A percentile compares a stretch with the other conserved stretches of the same genome.
Evolutionary conservation across 73 alveolate species (phyloP).

Genomic region (Blepharisma stoltei): DNA sequence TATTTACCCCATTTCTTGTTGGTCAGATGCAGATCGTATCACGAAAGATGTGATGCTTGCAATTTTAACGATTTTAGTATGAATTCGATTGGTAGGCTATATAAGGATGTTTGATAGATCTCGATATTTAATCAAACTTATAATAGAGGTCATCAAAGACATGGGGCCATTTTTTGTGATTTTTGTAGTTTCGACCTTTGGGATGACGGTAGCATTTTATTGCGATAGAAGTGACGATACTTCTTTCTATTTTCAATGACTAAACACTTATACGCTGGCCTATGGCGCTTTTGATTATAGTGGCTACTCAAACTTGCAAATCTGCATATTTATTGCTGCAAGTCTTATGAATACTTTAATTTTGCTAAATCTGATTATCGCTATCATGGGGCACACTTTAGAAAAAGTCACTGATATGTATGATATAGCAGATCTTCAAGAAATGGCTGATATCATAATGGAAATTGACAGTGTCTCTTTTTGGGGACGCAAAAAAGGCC

Average conservation of each 20-base stretch:
- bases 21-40: not conserved
- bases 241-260: not conserved
- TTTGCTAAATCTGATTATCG: not conserved
- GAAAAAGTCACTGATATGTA: not conserved
- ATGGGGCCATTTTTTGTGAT: conserved; percentile 11
- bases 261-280: conserved; percentile 1
- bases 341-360: not conserved
- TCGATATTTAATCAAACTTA: conserved; percentile 4
- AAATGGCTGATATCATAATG: not conserved
- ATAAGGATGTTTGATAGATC: conserved; percentile 11
- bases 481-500: not conserved
- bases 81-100: conserved; percentile 20
- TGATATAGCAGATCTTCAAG: conserved; percentile 6
- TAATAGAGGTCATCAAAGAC: not conserved
- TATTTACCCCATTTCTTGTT: not conserved
- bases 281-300: not conserved
- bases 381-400: conserved; percentile 11
- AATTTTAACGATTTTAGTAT: not conserved
- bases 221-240: not conserved
- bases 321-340: not conserved
- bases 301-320: not conserved
- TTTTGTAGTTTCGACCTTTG: not conserved
- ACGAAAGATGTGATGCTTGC: not conserved
- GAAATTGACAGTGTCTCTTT: not conserved
- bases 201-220: not conserved